Conservation (phyloP, 2,329 filamentous ascomycete genomes). For the Phialophora verrucosa region DNA sequence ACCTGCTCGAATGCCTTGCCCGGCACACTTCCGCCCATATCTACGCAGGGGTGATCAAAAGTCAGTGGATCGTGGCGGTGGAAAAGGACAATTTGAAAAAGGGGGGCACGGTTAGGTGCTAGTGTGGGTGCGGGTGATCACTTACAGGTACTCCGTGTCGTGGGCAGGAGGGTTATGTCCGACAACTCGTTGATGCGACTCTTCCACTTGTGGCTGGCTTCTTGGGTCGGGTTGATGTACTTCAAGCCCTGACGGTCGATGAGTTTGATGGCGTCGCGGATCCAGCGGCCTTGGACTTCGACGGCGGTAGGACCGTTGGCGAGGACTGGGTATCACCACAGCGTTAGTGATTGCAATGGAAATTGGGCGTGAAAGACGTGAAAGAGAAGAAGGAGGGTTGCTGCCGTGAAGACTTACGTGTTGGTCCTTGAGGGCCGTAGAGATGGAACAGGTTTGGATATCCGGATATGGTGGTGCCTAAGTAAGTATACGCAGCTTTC, state of each 20-base stretch:
- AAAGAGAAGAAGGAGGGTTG: not conserved
- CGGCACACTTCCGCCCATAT: conserved; percentile 62
- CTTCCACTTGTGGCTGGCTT: conserved; percentile 59
- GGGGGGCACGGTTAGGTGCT: conserved; percentile 56
- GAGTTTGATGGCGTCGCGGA: conserved; percentile 56
- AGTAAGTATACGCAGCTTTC: conserved; percentile 46
- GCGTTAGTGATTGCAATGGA: not conserved
- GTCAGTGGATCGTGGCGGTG: not conserved
- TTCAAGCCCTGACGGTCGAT: conserved; percentile 56
- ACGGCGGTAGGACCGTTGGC: conserved; percentile 62
- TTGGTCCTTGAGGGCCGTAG: conserved; percentile 62
- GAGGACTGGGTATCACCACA: conserved; percentile 44
- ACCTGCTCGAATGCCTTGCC: conserved; percentile 62
- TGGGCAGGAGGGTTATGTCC: conserved; percentile 54
- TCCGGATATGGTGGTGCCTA: conserved; percentile 51
- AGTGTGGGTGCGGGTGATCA: conserved; percentile 45
- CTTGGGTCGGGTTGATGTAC: conserved; percentile 57
- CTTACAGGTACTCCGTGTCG: conserved; percentile 42
- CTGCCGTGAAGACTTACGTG: conserved; percentile 39
- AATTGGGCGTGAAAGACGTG: not conserved
- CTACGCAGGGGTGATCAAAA: conserved; percentile 42
- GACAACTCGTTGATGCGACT: conserved; percentile 53
- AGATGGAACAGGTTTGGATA: conserved; percentile 60
- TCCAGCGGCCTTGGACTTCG: conserved; percentile 64
- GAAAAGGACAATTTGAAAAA: conserved; percentile 37